These are phyloP conservation scores for Neurospora cerealis DNA, from an alignment of 495 filamentous ascomycete genomes.

Conservation along the genomic window DNA sequence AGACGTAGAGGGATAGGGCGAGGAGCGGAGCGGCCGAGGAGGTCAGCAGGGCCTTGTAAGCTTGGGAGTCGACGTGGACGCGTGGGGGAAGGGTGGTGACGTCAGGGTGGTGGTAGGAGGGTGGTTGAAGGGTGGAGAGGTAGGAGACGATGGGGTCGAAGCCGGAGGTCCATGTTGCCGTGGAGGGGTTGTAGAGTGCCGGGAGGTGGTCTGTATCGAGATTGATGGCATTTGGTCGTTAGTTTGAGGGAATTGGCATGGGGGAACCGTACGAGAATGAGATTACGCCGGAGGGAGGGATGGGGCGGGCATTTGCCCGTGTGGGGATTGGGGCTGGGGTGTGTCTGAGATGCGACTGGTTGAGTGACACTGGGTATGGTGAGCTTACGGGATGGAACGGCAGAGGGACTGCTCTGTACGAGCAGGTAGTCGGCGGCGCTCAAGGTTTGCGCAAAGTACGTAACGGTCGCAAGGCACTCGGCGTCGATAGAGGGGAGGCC, in stretches of 20 bases:
- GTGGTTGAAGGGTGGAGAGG: constrained; percentile 39
- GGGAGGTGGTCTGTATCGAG: constrained; percentile 57
- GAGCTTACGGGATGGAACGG: constrained; percentile 65
- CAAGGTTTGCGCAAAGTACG: constrained; percentile 53
- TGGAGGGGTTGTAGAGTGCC: constrained; percentile 50
- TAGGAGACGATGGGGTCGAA: constrained; percentile 68
- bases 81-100: constrained; percentile 46
- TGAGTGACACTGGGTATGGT: not conserved
- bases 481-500: constrained; percentile 80
- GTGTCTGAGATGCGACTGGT: not conserved
- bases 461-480: constrained; percentile 70
- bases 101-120: constrained; percentile 48
- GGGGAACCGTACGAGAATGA: constrained; percentile 5
- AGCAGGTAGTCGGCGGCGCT: constrained; percentile 59
- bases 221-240: constrained; percentile 5
- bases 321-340: not conserved
- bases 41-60: constrained; percentile 58
- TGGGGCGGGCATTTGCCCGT: not conserved
- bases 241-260: not conserved
- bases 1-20: constrained; percentile 79
- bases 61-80: constrained; percentile 58
- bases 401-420: constrained; percentile 59
- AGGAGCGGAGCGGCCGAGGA: constrained; percentile 56
- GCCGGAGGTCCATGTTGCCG: constrained; percentile 50
- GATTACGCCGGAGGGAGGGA: constrained; percentile 1